phyloP scores from a whole-genome alignment of 768 basidiomycete species.

The Porphyrellus cyaneotinctus region DNA sequence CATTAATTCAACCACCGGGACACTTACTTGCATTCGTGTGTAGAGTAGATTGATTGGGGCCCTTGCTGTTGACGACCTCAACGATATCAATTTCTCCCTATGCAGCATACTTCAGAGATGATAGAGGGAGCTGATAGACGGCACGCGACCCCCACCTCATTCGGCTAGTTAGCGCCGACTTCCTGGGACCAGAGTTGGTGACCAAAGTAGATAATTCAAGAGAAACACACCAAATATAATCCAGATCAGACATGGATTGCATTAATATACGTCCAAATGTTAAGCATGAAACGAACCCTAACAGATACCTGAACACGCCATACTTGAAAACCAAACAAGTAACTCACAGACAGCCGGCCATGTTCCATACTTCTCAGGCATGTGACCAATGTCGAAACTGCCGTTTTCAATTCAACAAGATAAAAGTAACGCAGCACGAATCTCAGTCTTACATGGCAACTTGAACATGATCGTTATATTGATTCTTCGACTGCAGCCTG shows the following conservation, averaged over 20 bases:
- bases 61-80: slow-evolving; percentile 31
- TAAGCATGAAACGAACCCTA: too few relatives aligned
- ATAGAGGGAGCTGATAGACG: too few relatives aligned
- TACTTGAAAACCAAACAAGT: not conserved
- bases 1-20: not conserved
- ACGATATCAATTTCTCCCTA: slow-evolving; percentile 33
- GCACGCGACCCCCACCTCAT: slow-evolving; percentile 8
- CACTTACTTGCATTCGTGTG: slow-evolving; percentile 25
- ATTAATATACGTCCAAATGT: not conserved
- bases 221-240: slow-evolving; percentile 21
- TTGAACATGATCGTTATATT: slow-evolving; percentile 34
- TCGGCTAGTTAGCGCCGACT: slow-evolving; percentile 26
- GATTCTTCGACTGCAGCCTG: slow-evolving; percentile 29
- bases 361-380: slow-evolving; percentile 38
- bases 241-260: not conserved
- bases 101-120: too few relatives aligned
- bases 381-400: slow-evolving; percentile 35
- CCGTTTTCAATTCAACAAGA: not conserved
- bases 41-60: slow-evolving; percentile 28
- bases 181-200: slow-evolving; percentile 17
- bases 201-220: not conserved
- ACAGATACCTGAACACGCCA: too few relatives aligned
- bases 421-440: not conserved
- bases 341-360: slow-evolving; percentile 37
- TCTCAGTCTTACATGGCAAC: slow-evolving; percentile 26